Base-by-base conservation (phyloP, 139 green algal genomes). In the Dunaliella primolecta region DNA sequence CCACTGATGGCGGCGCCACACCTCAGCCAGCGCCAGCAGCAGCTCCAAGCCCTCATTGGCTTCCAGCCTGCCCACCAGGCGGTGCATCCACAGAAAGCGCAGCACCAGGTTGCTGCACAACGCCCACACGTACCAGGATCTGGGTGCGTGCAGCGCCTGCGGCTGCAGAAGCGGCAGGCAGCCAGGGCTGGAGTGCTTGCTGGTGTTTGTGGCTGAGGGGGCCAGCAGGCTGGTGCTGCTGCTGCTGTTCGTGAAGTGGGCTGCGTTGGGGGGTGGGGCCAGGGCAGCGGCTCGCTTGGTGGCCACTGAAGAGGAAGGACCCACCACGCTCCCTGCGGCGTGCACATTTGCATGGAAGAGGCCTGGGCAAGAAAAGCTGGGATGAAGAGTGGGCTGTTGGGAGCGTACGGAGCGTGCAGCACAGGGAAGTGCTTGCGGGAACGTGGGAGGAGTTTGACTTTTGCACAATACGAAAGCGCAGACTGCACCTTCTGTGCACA, bases 1-100 rank as follows among this genome's bases (percentile, higher is more conserved):
- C 97, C 97, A 99, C 91, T 97, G 95, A 79, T 94, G 97, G 2
- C 96, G 88, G 78, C 95, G 90, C 32, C 90, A 84, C 1, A 89
- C 93, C 86, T 96, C 93, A 34, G 89, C 75, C 64, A 94, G 57
- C 3, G 89, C 93, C 74, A 97, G 88, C 0, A 89, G 32, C n/a
- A 96, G 88, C 0, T 93, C 89, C 0, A 91, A 57, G 23, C 36
- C 72, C 1, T 38, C 78, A 75, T 90, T 77, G 0, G 46, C 27
- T 82, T 89, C 84, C 36, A 88, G 82, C 0, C 86, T 3, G 2
- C 83, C 87, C 36, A 90, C 30, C 25, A 92, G 89, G 25, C 89
- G 84, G 78, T 92, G 81, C 7, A 92, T 93, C 97, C 97, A 99
- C 15, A 86, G 84, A 31, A 95, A 85, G 31, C 97, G 92, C 83